Evolutionary conservation across 352 stramenopile genomes (phyloP), one percentile per base, ranked within the genome.

Genomic region (Pythium chondricola): DNA sequence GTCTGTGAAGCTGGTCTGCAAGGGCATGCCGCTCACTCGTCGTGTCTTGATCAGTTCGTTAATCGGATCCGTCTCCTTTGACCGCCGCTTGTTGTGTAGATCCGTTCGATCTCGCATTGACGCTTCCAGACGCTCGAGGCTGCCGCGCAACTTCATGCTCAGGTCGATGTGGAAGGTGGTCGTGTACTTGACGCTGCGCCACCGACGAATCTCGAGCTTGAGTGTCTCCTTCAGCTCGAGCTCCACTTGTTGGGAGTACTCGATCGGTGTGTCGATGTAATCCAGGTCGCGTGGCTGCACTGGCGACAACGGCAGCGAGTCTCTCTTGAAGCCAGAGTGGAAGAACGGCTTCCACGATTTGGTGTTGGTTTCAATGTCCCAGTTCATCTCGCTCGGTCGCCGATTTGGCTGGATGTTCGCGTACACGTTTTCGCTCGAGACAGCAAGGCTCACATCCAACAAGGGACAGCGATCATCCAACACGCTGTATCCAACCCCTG

Each of bases 1-100:
- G 43, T 97, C 84, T 14, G 80, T 95, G 60, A 97, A 97, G 7
- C 74, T 74, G n/a, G 82, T 56, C 50, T 97, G 83, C 30, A 97
- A 56, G 7, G 88, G 77, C 43, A 95, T 71, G 5, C 88, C 92
- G 40, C 69, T 82, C 22, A 96, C 51, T 16, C 83, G 69, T n/a
- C 69, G 59, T 16, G 58, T 73, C 40, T 39, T 43, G 31, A 56
- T 39, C 16, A 65, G 45, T 24, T 59, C 33, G 30, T 27, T 11
- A 18, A 65, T 58, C 39, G 45, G 44, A 29, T 65, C 49, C 26
- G 27, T 54, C 14, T 41, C 20, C 21, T 36, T 56, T 48, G 51
- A 40, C 24, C 27, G 58, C 18, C 6, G 18, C 27, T 47, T 37
- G 32, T 40, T 21, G 25, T 35, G 14, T 29, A 33, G 37, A 11